Percentiles rank a stretch among this genome's conserved stretches.
These are phyloP conservation scores for Eutrema japonicum DNA, from an alignment of 345 rosid species.

Conservation along the genomic window DNA sequence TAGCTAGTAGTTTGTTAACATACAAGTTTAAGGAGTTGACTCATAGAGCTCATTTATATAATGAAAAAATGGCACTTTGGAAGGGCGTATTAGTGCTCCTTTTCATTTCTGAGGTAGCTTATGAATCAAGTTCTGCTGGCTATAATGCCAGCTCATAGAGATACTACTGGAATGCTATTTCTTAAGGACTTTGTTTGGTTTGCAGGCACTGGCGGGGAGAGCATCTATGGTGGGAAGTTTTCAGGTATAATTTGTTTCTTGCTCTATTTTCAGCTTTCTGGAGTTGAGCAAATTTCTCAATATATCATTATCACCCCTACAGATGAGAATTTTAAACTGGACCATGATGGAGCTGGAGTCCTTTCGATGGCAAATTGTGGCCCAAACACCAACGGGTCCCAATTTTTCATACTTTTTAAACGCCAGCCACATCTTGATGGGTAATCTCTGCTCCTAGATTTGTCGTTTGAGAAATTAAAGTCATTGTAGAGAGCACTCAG, in stretches of 20 bases:
- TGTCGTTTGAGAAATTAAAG: constrained; percentile 4
- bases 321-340: constrained; percentile 90
- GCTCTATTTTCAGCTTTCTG: constrained; percentile 16
- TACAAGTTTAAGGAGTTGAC: not conserved
- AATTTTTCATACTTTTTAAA: constrained; percentile 86
- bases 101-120: not conserved
- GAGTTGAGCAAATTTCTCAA: not conserved
- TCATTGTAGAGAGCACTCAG: constrained; percentile 1
- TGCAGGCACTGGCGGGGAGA: constrained; percentile 99
- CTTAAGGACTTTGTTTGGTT: constrained; percentile 63
- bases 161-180: constrained; percentile 15
- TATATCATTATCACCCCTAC: constrained; percentile 26
- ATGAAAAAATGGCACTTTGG: not conserved
- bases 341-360: constrained; percentile 80
- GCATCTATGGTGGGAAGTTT: constrained; percentile 96
- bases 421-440: constrained; percentile 89
- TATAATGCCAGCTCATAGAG: constrained; percentile 7
- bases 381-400: constrained; percentile 94
- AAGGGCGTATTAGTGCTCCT: not conserved
- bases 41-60: constrained; percentile 1
- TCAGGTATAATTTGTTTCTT: constrained; percentile 58
- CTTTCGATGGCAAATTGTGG: constrained; percentile 99
- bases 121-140: not conserved
- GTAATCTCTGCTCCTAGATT: constrained; percentile 54
- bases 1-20: constrained; percentile 4